Conservation (phyloP, 352 stramenopile genomes). For the Phytophthora hybrid region DNA sequence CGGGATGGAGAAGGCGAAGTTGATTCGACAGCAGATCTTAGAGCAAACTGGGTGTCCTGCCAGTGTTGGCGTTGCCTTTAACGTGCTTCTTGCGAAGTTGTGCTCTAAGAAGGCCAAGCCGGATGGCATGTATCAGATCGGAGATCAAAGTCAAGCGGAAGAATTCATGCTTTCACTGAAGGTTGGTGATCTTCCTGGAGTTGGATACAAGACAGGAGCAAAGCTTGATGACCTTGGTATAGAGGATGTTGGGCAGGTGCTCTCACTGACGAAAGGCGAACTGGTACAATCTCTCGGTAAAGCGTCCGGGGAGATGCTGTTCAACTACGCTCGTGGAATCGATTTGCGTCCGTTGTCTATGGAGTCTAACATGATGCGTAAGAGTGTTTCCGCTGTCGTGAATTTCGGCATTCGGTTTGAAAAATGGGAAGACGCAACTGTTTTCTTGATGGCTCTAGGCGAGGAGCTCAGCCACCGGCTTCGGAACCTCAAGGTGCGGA, state of each 20-base stretch:
- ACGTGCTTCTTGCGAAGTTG: conserved; percentile 95
- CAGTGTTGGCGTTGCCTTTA: conserved; percentile 93
- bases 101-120: conserved; percentile 95
- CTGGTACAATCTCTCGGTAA: conserved; percentile 75
- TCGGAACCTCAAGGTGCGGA: conserved; percentile 59
- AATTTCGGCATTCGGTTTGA: conserved; percentile 94
- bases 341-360: conserved; percentile 77
- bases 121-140: conserved; percentile 83
- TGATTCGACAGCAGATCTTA: conserved; percentile 74
- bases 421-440: conserved; percentile 71
- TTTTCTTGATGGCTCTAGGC: conserved; percentile 84
- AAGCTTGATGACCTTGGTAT: conserved; percentile 82
- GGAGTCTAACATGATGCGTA: conserved; percentile 77
- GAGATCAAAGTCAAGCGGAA: conserved; percentile 49
- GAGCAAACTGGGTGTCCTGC: conserved; percentile 90
- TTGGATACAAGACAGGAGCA: conserved; percentile 65
- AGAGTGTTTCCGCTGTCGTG: conserved; percentile 93
- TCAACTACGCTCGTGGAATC: conserved; percentile 76
- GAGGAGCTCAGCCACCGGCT: conserved; percentile 80
- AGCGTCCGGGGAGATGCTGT: conserved; percentile 76
- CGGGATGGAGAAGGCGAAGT: conserved; percentile 71
- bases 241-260: conserved; percentile 69
- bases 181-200: conserved; percentile 83
- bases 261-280: conserved; percentile 54
- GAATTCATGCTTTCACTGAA: conserved; percentile 73